Evolutionary conservation across 2,329 filamentous ascomycete species (phyloP), one percentile per base, ranked within the genome.

Genomic region (Cladosporium sp.): DNA sequence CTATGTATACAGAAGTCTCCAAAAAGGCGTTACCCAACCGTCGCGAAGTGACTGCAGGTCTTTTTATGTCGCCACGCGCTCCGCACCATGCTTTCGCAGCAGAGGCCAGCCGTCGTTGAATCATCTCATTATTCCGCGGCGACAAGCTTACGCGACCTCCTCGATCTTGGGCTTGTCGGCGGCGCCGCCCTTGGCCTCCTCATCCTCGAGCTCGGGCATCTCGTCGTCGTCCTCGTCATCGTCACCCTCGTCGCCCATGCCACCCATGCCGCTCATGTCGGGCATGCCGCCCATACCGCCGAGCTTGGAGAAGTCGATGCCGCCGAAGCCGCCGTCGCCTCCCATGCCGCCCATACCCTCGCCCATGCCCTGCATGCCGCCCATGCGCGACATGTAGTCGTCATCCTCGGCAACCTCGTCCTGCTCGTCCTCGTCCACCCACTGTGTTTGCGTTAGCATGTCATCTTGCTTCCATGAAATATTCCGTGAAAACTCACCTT

Each of bases 401-500:
- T 97, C 93, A 65, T 96, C 93, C 71, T 96, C 92, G 59, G 87
- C 84, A 68, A 87, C 90, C 81, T 92, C 93, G 77, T 98, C 91
- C 84, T 99, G 95, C 87, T 99, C 95, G 78, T 99, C 93, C 87
- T 97, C 92, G 74, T 97, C 93, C 75, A 97, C 92, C 93, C 93
- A 97, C 87, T 89, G 68, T 34, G 34, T 65, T 54, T 26, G 36
- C 11, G 36, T 24, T n/a, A 34, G 28, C 18, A 55, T 18, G 7
- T 55, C 15, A 2, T 30, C 1, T 28, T 32, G 15, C 8, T 30
- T 5, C 32, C 28, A 30, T 12, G 10, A 21, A 34, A 21, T 21
- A 15, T n/a, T 32, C 21, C 51, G 21, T n/a, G 30, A 60, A n/a
- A 30, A 73, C 85, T 68, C 78, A 90, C 88, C 90, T 97, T 97